Evolutionary conservation across 1,284 basidiomycete species (phyloP).

Genomic region (Earliella scabrosa): DNA sequence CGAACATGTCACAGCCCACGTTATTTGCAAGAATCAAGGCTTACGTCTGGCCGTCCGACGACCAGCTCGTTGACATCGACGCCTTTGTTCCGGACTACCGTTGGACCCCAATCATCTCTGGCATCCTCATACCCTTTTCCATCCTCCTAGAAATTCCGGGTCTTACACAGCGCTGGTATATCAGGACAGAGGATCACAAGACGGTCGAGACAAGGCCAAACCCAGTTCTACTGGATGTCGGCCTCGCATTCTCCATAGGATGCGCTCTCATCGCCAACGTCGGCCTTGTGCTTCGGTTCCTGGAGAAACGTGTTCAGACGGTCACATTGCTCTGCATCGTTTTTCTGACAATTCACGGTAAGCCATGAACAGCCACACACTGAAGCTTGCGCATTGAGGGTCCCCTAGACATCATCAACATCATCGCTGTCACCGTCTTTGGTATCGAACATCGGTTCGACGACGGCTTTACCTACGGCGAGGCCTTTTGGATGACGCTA

Average conservation of each 20-base stretch:
- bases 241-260: conserved; percentile 67
- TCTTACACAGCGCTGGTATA: conserved; percentile 72
- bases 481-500: conserved; percentile 83
- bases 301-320: conserved; percentile 64
- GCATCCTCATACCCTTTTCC: conserved; percentile 74
- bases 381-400: too few relatives aligned
- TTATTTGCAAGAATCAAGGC: conserved; percentile 27
- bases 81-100: conserved; percentile 50
- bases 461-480: conserved; percentile 73
- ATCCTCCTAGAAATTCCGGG: conserved; percentile 84
- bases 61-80: conserved; percentile 25
- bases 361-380: conserved; percentile 20
- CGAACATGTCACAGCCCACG: conserved; percentile 10
- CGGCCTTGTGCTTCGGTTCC: conserved; percentile 71
- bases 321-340: conserved; percentile 69
- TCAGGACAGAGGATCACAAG: conserved; percentile 51
- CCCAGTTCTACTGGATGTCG: conserved; percentile 62
- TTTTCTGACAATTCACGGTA: conserved; percentile 71
- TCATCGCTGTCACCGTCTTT: conserved; percentile 64
- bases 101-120: conserved; percentile 67
- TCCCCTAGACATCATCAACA: conserved; percentile 66
- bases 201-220: conserved; percentile 58
- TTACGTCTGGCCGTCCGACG: conserved; percentile 31
- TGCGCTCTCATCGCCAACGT: conserved; percentile 74
- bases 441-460: conserved; percentile 67